Evolutionary conservation across 139 green algal genomes (phyloP).

Genomic region (Astrephomene gubernaculifera): DNA sequence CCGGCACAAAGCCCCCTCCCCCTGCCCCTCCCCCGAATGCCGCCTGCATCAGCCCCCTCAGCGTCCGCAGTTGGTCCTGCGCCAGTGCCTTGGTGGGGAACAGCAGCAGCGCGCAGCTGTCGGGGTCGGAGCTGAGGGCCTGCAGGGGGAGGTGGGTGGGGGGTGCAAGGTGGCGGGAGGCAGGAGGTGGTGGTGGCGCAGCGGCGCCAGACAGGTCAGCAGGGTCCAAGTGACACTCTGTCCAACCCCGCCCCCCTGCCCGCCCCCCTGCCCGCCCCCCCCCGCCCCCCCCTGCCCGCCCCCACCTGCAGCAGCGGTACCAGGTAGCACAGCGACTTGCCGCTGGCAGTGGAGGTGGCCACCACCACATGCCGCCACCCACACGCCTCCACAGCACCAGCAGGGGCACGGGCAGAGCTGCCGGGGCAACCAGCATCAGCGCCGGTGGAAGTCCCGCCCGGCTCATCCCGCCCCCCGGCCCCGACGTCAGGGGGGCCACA

Average conservation of each 20-base stretch:
- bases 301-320: conserved; percentile 79
- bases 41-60: conserved; percentile 62
- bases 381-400: not conserved
- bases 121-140: conserved; percentile 55
- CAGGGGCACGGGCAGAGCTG: too few relatives aligned
- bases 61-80: conserved; percentile 87
- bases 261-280: not conserved
- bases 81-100: conserved; percentile 95
- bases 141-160: conserved; percentile 42
- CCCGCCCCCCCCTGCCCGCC: not conserved
- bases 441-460: not conserved
- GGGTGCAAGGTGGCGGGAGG: not conserved
- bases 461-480: not conserved
- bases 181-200: not conserved
- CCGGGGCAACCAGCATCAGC: too few relatives aligned
- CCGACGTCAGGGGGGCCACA: too few relatives aligned
- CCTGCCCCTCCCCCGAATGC: conserved; percentile 64
- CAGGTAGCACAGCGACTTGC: conserved; percentile 95
- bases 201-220: too few relatives aligned
- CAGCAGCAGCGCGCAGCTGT: conserved; percentile 86
- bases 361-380: conserved; percentile 80
- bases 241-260: not conserved
- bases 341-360: conserved; percentile 90
- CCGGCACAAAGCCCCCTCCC: conserved; percentile 3
- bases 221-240: too few relatives aligned